phyloP scores from a whole-genome alignment of 441 rosid genomes.

The Euphorbia corollata region DNA sequence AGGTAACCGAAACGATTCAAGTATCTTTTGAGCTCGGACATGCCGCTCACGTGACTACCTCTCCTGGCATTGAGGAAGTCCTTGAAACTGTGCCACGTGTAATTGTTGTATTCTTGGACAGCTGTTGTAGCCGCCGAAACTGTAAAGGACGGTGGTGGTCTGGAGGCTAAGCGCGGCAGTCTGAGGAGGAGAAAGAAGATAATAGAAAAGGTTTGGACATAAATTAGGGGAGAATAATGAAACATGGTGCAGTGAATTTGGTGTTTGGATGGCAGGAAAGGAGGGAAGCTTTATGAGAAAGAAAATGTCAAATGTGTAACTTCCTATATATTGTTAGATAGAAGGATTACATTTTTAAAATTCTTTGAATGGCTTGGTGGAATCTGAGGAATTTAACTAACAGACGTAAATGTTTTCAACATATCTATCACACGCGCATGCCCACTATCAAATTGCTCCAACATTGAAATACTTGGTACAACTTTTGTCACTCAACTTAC shows the following conservation, averaged over 20 bases:
- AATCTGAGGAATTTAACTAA: background rate
- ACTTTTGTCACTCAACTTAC: no score
- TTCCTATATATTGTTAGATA: slow-evolving; percentile 5
- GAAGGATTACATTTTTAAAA: no score
- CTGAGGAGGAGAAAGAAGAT: slow-evolving; percentile 23
- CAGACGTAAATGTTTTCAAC: background rate
- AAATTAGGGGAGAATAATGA: slow-evolving; percentile 1
- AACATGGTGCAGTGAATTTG: slow-evolving; percentile 11
- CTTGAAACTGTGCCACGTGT: slow-evolving; percentile 25
- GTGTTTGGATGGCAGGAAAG: slow-evolving; percentile 2
- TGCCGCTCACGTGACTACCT: slow-evolving; percentile 26
- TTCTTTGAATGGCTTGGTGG: background rate
- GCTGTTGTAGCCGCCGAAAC: background rate
- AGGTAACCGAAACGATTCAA: slow-evolving; percentile 54
- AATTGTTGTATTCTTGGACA: background rate
- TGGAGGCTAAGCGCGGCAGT: slow-evolving; percentile 14
- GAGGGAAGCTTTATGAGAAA: slow-evolving; percentile 31
- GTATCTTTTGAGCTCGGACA: slow-evolving; percentile 45
- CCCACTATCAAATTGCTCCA: no score
- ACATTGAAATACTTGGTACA: no score
- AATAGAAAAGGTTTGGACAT: slow-evolving; percentile 18
- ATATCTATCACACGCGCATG: no score
- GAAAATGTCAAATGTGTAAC: slow-evolving; percentile 19
- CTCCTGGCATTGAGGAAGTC: slow-evolving; percentile 25
- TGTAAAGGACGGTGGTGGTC: slow-evolving; percentile 18